Percentiles rank a stretch among this genome's conserved stretches.
phyloP scores from a whole-genome alignment of 1,139 yeast genomes.

The Hyphopichia fennica region DNA sequence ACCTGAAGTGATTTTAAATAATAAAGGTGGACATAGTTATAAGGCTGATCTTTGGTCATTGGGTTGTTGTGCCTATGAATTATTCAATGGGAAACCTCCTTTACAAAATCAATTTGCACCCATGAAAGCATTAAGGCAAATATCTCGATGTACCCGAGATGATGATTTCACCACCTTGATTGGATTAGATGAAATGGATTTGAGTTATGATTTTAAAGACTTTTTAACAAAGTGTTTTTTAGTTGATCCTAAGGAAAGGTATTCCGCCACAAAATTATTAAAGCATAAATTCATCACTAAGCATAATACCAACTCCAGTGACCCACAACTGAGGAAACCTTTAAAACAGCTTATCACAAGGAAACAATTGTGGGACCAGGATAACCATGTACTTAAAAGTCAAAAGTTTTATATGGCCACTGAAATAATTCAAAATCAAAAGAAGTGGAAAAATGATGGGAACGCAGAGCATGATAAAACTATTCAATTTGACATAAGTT shows the following conservation, averaged over 20 bases:
- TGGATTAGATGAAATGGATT: slow-evolving; percentile 23
- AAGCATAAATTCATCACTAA: slow-evolving; percentile 57
- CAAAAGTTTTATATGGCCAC: slow-evolving; percentile 44
- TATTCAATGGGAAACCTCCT: slow-evolving; percentile 85
- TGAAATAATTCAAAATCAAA: slow-evolving; percentile 34
- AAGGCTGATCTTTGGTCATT: slow-evolving; percentile 96
- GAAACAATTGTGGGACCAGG: slow-evolving; percentile 45
- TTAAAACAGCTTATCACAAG: slow-evolving; percentile 37
- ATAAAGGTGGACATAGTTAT: slow-evolving; percentile 71
- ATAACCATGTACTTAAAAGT: slow-evolving; percentile 31
- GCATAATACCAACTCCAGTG: slow-evolving; percentile 11
- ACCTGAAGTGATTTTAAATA: slow-evolving; percentile 89
- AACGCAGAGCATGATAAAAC: slow-evolving; percentile 13
- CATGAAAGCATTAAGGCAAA: slow-evolving; percentile 68
- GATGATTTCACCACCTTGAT: slow-evolving; percentile 35
- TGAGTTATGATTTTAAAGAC: slow-evolving; percentile 41
- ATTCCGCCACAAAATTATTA: slow-evolving; percentile 57
- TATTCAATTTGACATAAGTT: slow-evolving; percentile 40
- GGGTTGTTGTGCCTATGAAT: slow-evolving; percentile 86
- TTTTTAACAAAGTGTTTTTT: slow-evolving; percentile 66
- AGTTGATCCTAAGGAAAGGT: slow-evolving; percentile 60
- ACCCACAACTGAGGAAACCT: slow-evolving; percentile 11
- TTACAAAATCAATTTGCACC: slow-evolving; percentile 67
- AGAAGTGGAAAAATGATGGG: slow-evolving; percentile 26
- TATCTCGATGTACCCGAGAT: slow-evolving; percentile 36